Evolutionary conservation across 768 basidiomycete genomes (phyloP).

Genomic region (Mycena venus): DNA sequence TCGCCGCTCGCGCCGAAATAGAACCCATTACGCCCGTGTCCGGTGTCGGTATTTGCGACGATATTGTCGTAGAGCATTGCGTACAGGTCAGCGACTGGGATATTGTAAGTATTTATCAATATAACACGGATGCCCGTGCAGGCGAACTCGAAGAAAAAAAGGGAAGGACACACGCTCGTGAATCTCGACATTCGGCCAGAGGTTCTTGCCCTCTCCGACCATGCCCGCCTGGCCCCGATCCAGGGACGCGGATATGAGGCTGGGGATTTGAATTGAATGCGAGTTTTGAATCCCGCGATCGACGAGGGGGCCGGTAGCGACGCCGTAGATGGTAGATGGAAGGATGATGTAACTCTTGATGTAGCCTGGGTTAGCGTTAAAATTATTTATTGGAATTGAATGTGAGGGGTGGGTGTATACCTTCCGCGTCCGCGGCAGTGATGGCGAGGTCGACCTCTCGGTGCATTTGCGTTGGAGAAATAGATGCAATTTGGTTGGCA

Average conservation of each 20-base stretch:
- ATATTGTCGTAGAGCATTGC: conserved; percentile 57
- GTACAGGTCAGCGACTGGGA: conserved; percentile 60
- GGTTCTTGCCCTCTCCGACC: conserved; percentile 68
- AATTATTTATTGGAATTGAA: not conserved
- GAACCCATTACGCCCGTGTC: conserved; percentile 64
- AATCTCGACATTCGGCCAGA: conserved; percentile 71
- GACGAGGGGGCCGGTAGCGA: conserved; percentile 61
- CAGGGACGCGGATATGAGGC: conserved; percentile 58
- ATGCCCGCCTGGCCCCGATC: conserved; percentile 64
- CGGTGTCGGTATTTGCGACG: conserved; percentile 40
- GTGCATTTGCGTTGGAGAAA: conserved; percentile 62
- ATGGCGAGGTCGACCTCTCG: conserved; percentile 63
- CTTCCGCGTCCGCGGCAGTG: conserved; percentile 62
- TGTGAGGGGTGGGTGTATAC: conserved; percentile 38
- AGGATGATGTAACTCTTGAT: conserved; percentile 64
- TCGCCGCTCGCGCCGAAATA: conserved; percentile 70
- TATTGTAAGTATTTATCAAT: not conserved
- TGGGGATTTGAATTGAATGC: conserved; percentile 66
- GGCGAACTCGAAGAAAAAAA: too few species aligned
- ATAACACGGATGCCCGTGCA: too few species aligned
- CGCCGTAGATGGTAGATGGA: conserved; percentile 72
- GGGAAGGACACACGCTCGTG: conserved; percentile 61
- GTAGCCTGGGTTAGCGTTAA: conserved; percentile 54
- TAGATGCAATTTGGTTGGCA: conserved; percentile 57
- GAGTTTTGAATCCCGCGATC: conserved; percentile 66